Conservation (phyloP, 352 stramenopile species). For the Pythium monospermum region DNA sequence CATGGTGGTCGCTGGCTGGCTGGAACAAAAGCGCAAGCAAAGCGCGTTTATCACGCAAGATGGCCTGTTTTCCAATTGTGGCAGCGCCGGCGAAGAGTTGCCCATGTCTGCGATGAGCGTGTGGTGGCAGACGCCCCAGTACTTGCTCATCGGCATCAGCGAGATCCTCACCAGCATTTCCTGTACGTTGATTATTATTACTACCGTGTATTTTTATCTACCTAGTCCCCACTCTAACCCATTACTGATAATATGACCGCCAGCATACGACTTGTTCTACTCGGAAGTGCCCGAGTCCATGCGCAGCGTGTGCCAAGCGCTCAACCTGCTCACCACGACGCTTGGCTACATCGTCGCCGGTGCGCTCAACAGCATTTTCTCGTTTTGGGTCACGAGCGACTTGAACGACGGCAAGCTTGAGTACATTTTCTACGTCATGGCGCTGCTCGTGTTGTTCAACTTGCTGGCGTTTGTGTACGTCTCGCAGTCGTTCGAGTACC, state of each 20-base stretch:
- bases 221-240: conserved; percentile 34
- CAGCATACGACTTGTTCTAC: conserved; percentile 88
- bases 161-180: conserved; percentile 90
- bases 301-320: conserved; percentile 86
- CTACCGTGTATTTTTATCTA: conserved; percentile 63
- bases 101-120: conserved; percentile 82
- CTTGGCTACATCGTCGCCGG: conserved; percentile 83
- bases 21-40: conserved; percentile 71
- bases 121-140: conserved; percentile 91
- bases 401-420: conserved; percentile 89
- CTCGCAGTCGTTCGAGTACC: conserved; percentile 74
- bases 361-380: conserved; percentile 84
- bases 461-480: conserved; percentile 56
- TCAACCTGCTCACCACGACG: conserved; percentile 89
- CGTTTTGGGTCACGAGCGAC: conserved; percentile 87
- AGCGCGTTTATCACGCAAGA: conserved; percentile 30
- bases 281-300: conserved; percentile 89
- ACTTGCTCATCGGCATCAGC: conserved; percentile 81
- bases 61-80: conserved; percentile 71
- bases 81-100: conserved; percentile 37
- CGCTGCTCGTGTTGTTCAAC: conserved; percentile 55
- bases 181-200: conserved; percentile 38
- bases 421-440: conserved; percentile 86
- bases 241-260: conserved; percentile 34
- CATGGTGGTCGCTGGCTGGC: conserved; percentile 65